These are phyloP conservation scores for Fusarium sp. DNA, from an alignment of 2,329 filamentous ascomycete genomes.

Conservation along the genomic window DNA sequence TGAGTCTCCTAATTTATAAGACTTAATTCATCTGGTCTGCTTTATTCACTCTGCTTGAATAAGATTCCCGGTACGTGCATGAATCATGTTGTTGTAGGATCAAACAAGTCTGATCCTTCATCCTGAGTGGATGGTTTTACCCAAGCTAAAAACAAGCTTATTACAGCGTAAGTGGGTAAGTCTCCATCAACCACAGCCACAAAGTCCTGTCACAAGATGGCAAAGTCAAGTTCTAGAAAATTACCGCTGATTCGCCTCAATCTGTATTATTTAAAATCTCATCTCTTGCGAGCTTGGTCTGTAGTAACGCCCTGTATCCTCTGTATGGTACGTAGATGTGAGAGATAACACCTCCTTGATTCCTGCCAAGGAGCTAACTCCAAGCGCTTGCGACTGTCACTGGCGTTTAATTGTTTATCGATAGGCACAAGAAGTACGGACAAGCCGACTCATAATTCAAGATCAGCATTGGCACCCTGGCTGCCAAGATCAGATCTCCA, in stretches of 20 bases:
- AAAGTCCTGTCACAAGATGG: too few species aligned
- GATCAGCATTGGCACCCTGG: neutral
- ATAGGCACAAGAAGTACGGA: neutral
- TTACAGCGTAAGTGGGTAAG: neutral
- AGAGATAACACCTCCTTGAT: neutral
- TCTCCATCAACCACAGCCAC: too few species aligned
- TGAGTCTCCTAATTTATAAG: too few species aligned
- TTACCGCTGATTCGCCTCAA: too few species aligned
- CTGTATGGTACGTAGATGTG: too few species aligned
- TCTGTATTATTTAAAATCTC: too few species aligned
- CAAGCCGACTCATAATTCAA: neutral
- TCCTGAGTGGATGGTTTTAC: neutral
- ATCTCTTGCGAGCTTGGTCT: too few species aligned
- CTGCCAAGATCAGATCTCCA: neutral
- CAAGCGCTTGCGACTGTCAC: conserved; percentile 1
- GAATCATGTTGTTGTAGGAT: neutral
- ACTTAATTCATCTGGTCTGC: too few species aligned
- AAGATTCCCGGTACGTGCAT: neutral
- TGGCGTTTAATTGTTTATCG: neutral
- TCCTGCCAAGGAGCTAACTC: conserved; percentile 16
- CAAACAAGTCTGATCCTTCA: neutral
- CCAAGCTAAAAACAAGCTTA: neutral
- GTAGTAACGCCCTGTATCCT: too few species aligned
- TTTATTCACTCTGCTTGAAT: too few species aligned
- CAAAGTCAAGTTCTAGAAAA: too few species aligned